Evolutionary conservation across 371 early-diverging fungal species (phyloP).

Genomic region (Apophysomyces trapeziformis): DNA sequence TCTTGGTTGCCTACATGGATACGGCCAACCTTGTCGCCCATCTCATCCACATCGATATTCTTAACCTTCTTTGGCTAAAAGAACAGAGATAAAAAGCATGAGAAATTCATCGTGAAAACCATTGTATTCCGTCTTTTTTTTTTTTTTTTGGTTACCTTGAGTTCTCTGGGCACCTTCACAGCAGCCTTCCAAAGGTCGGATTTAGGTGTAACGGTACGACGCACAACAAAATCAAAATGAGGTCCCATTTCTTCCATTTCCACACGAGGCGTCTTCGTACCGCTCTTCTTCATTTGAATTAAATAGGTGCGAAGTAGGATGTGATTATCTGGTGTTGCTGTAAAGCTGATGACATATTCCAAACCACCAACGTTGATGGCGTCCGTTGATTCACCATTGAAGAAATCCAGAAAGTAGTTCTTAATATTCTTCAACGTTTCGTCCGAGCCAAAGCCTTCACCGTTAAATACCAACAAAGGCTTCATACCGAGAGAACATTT

Average conservation of each 20-base stretch:
- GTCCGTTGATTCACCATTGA: constrained; percentile 79
- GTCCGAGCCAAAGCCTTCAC: constrained; percentile 82
- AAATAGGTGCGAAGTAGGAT: constrained; percentile 84
- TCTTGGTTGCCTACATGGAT: constrained; percentile 94
- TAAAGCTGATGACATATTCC: constrained; percentile 87
- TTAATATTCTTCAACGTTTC: constrained; percentile 74
- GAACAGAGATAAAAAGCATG: constrained; percentile 3
- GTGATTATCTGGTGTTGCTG: constrained; percentile 71
- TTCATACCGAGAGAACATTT: constrained; percentile 88
- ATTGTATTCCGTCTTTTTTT: too few species aligned
- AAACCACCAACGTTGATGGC: constrained; percentile 85
- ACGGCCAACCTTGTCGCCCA: constrained; percentile 92
- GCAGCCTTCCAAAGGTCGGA: constrained; percentile 86
- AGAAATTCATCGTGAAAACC: not conserved
- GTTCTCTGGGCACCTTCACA: constrained; percentile 81
- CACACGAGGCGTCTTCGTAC: constrained; percentile 83
- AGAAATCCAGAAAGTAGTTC: constrained; percentile 90
- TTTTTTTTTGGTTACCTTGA: constrained; percentile 57
- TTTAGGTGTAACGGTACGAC: constrained; percentile 77
- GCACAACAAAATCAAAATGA: constrained; percentile 76
- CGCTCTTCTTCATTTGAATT: constrained; percentile 85
- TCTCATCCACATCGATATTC: constrained; percentile 86
- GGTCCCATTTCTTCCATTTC: constrained; percentile 97
- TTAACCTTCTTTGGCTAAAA: constrained; percentile 84
- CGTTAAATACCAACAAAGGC: constrained; percentile 90